Percentiles rank a stretch among this genome's conserved stretches.
Conservation (phyloP, 371 early-diverging fungal species). For the Mortierella sp. region DNA sequence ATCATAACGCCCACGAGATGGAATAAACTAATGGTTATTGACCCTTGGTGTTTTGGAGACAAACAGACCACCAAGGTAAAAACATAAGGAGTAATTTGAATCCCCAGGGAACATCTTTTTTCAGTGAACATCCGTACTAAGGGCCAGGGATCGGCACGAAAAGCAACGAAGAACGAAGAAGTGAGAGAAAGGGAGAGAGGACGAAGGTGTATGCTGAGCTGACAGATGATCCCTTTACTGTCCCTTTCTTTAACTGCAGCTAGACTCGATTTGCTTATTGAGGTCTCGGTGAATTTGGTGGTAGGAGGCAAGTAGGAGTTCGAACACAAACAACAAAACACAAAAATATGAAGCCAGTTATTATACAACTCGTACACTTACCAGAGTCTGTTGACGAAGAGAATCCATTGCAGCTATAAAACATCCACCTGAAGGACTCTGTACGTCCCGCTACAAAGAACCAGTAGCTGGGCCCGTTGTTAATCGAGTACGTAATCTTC, state of each 20-base stretch:
- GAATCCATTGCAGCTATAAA: conserved; percentile 50
- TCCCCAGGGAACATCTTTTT: too few relatives aligned
- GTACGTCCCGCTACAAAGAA: conserved; percentile 62
- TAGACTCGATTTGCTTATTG: too few relatives aligned
- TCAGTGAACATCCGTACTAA: too few relatives aligned
- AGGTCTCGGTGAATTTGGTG: neutral
- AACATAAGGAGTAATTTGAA: too few relatives aligned
- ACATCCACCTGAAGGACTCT: conserved; percentile 65
- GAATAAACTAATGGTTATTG: too few relatives aligned
- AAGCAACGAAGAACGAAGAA: neutral
- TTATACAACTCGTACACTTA: conserved; percentile 9
- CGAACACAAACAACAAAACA: neutral
- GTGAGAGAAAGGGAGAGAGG: conserved; percentile 1
- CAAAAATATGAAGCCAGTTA: too few relatives aligned
- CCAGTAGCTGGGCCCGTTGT: conserved; percentile 54
- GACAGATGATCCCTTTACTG: neutral
- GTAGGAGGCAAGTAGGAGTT: neutral
- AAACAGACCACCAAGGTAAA: too few relatives aligned
- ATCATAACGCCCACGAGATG: neutral
- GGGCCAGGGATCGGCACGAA: too few relatives aligned
- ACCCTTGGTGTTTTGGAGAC: too few relatives aligned
- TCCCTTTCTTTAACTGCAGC: too few relatives aligned
- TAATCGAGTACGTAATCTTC: conserved; percentile 58
- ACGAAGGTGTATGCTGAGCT: neutral
- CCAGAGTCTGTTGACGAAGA: conserved; percentile 40